phyloP scores from a whole-genome alignment of 108 stramenopile species.

The Discostella pseudostelligera region DNA sequence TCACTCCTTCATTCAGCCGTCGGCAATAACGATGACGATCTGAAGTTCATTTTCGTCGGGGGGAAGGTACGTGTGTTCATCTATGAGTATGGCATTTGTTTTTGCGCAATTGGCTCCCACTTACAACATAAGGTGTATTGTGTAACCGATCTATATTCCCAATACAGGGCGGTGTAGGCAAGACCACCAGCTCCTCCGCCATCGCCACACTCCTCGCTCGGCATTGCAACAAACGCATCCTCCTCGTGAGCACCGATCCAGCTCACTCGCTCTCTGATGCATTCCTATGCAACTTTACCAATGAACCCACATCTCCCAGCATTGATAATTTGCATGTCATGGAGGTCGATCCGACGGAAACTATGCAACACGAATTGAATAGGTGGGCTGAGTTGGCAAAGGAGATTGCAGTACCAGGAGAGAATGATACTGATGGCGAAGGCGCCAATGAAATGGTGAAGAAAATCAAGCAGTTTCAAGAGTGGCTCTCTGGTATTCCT shows the following conservation, averaged over 20 bases:
- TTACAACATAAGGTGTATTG: no score
- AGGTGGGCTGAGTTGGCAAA: constrained; percentile 38
- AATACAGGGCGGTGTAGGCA: constrained; percentile 90
- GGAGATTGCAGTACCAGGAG: constrained; percentile 14
- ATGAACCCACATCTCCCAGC: constrained; percentile 28
- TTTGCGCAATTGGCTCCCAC: no score
- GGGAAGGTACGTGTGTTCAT: no score
- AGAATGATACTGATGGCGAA: constrained; percentile 10
- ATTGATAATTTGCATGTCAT: constrained; percentile 63
- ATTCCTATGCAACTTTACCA: constrained; percentile 40
- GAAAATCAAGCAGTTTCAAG: constrained; percentile 41
- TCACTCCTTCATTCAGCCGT: constrained; percentile 16
- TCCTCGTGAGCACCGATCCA: constrained; percentile 90
- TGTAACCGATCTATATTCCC: no score
- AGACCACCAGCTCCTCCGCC: constrained; percentile 84
- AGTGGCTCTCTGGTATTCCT: constrained; percentile 56
- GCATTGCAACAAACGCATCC: constrained; percentile 68
- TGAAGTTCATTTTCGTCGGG: constrained; percentile 76
- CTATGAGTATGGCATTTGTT: no score
- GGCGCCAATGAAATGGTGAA: constrained; percentile 28
- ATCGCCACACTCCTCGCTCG: constrained; percentile 82
- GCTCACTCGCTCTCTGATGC: constrained; percentile 95
- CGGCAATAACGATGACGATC: constrained; percentile 21
- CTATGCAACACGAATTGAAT: constrained; percentile 29
- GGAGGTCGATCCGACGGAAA: constrained; percentile 76